phyloP scores from a whole-genome alignment of 371 early-diverging fungal genomes.

The Mucor lusitanicus region DNA sequence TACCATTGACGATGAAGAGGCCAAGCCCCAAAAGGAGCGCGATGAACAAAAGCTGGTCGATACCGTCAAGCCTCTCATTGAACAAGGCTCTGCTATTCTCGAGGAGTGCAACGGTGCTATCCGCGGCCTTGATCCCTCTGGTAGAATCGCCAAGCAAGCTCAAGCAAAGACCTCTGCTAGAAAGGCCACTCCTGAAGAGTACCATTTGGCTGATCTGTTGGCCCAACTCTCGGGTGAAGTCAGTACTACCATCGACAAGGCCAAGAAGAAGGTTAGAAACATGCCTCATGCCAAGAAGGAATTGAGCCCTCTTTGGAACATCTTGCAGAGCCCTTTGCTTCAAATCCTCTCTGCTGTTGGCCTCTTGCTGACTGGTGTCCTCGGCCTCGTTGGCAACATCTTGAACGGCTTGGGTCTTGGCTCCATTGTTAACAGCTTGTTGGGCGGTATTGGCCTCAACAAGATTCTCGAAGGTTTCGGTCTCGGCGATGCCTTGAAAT shows the following conservation, averaged over 20 bases:
- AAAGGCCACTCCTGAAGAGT: slow-evolving; percentile 32
- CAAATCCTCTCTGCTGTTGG: slow-evolving; percentile 40
- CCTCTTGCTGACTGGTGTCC: slow-evolving; percentile 30
- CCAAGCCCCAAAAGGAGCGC: slow-evolving; percentile 28
- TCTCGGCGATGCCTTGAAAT: slow-evolving; percentile 18
- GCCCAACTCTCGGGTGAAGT: slow-evolving; percentile 35
- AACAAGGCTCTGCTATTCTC: slow-evolving; percentile 31
- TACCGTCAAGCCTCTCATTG: slow-evolving; percentile 30
- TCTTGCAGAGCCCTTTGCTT: slow-evolving; percentile 31
- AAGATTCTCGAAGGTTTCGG: slow-evolving; percentile 36
- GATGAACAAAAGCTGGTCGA: slow-evolving; percentile 35
- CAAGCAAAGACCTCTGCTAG: slow-evolving; percentile 23
- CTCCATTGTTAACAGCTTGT: slow-evolving; percentile 23
- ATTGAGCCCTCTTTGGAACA: slow-evolving; percentile 31
- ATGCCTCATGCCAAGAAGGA: slow-evolving; percentile 35
- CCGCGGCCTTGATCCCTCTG: slow-evolving; percentile 30
- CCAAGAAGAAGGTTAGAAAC: slow-evolving; percentile 33
- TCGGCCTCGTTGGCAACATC: slow-evolving; percentile 32
- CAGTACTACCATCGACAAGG: slow-evolving; percentile 29
- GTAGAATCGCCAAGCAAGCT: slow-evolving; percentile 28
- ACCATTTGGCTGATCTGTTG: slow-evolving; percentile 29
- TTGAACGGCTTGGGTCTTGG: slow-evolving; percentile 35
- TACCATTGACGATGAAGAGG: slow-evolving; percentile 27
- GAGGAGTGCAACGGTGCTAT: slow-evolving; percentile 34
- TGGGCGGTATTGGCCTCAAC: slow-evolving; percentile 36